These are phyloP conservation scores for Penicillium expansum DNA, from an alignment of 2,329 filamentous ascomycete genomes.

Conservation along the genomic window DNA sequence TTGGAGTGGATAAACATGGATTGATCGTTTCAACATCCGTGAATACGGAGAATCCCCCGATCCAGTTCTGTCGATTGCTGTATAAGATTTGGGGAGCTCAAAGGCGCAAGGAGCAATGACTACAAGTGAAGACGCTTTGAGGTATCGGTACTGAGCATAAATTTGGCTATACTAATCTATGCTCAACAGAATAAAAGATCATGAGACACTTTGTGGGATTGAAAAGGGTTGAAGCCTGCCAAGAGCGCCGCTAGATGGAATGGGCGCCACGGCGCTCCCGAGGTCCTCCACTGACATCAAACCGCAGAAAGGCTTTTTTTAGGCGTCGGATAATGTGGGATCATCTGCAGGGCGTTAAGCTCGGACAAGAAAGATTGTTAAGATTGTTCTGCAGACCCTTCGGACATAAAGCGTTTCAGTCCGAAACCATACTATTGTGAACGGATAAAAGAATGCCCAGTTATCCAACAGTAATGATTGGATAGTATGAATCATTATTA, in stretches of 20 bases:
- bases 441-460: background rate
- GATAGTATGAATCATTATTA: background rate
- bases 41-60: conserved; percentile 12
- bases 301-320: background rate
- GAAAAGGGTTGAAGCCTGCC: conserved; percentile 5
- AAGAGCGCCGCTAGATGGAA: conserved; percentile 6
- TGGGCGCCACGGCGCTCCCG: conserved; percentile 7
- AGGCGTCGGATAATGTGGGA: background rate
- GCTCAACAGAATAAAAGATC: background rate
- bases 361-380: too few species aligned
- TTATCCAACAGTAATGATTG: background rate
- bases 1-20: conserved; percentile 1
- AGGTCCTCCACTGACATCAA: background rate
- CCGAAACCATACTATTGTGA: conserved; percentile 10
- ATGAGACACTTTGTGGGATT: conserved; percentile 12
- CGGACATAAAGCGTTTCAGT: conserved; percentile 19
- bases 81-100: background rate
- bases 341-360: conserved; percentile 4
- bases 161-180: background rate
- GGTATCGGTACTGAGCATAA: background rate
- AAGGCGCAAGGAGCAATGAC: background rate
- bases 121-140: background rate
- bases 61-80: conserved; percentile 1
- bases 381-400: conserved; percentile 11
- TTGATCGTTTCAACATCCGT: conserved; percentile 12